Conservation (phyloP, 352 stramenopile genomes). For the Phytophthora aleatoria region DNA sequence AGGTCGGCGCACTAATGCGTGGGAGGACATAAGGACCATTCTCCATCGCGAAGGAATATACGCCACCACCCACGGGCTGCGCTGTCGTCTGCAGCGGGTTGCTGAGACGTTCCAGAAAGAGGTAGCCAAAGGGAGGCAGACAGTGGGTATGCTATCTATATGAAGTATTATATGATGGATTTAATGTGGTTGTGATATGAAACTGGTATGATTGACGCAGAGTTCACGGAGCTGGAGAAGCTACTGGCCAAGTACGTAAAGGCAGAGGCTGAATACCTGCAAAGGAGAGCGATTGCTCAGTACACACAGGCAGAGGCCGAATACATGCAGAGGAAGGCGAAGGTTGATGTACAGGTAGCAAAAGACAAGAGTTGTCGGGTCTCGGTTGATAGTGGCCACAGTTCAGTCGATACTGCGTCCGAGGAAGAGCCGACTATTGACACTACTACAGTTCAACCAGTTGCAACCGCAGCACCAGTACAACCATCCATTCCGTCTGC, state of each 20-base stretch:
- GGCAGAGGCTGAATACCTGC: constrained; percentile 2
- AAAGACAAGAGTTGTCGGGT: not conserved
- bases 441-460: too few relatives aligned
- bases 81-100: constrained; percentile 13
- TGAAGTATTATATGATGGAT: constrained; percentile 3
- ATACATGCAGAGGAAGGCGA: not conserved
- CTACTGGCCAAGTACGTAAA: constrained; percentile 12
- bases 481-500: too few relatives aligned
- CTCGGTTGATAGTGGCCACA: constrained; percentile 1
- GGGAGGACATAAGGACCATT: constrained; percentile 15
- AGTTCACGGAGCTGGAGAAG: constrained; percentile 18
- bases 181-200: constrained; percentile 8
- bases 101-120: constrained; percentile 11
- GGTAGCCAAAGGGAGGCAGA: constrained; percentile 1
- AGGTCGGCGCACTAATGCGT: constrained; percentile 4
- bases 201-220: constrained; percentile 10
- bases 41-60: constrained; percentile 15
- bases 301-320: not conserved
- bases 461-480: too few relatives aligned
- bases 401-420: constrained; percentile 3
- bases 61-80: constrained; percentile 14
- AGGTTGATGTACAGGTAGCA: not conserved
- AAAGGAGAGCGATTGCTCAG: not conserved
- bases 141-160: constrained; percentile 3
- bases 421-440: not conserved